Percentiles rank a stretch among this genome's conserved stretches.
Evolutionary conservation across 23 red algal species (phyloP).

Genomic region (Cyanidiococcus yangmingshanensis): DNA sequence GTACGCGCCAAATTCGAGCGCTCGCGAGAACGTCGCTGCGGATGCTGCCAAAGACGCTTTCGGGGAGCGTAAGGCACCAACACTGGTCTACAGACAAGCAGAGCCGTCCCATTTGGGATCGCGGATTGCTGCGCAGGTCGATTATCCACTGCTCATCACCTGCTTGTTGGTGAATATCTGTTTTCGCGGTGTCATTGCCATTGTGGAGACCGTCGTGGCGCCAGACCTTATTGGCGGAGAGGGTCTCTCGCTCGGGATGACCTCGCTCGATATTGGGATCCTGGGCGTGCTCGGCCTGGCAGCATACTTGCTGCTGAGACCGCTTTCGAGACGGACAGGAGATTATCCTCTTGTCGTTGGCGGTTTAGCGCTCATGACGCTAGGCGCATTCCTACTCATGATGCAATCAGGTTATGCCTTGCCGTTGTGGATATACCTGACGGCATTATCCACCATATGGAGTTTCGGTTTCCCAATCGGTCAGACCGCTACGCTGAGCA

Average conservation of each 20-base stretch:
- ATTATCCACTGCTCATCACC: conserved; percentile 39
- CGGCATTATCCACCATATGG: conserved; percentile 30
- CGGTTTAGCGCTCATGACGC: conserved; percentile 35
- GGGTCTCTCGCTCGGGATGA: conserved; percentile 27
- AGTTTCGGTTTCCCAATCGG: conserved; percentile 78
- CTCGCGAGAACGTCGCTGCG: neutral
- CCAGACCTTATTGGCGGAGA: conserved; percentile 62
- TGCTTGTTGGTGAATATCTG: conserved; percentile 82
- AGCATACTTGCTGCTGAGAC: conserved; percentile 68
- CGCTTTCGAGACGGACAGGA: conserved; percentile 40
- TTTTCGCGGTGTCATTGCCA: conserved; percentile 68
- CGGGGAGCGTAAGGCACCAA: neutral
- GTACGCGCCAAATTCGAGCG: neutral
- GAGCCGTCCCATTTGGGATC: neutral
- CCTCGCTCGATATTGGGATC: conserved; percentile 38
- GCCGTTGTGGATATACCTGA: conserved; percentile 17
- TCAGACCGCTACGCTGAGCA: conserved; percentile 73
- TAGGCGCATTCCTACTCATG: conserved; percentile 29
- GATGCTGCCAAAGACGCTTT: neutral
- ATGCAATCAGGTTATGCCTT: neutral
- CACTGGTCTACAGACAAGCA: neutral
- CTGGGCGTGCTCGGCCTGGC: conserved; percentile 63
- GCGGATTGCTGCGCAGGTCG: neutral
- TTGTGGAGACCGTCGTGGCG: conserved; percentile 75
- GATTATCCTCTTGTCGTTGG: conserved; percentile 50